phyloP scores from a whole-genome alignment of 805 yeast species.

The Saitoella complicata region DNA sequence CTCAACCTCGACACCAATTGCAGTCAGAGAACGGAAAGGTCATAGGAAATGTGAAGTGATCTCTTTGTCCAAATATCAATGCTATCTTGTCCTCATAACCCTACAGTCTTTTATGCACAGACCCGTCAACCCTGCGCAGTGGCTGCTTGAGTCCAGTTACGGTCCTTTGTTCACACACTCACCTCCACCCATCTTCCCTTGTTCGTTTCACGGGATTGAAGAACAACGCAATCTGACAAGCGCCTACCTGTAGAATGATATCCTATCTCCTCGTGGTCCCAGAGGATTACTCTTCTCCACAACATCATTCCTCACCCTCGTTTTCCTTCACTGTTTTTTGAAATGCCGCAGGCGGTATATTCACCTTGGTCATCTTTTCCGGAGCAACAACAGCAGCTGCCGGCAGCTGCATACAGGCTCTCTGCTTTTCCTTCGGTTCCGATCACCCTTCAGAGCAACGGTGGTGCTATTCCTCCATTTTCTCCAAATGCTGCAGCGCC shows the following conservation, averaged over 20 bases:
- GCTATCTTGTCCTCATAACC: no score
- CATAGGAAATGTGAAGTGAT: no score
- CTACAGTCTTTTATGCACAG: no score
- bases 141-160: background rate
- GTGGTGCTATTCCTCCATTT: constrained; percentile 10
- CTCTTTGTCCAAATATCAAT: no score
- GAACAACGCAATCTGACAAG: constrained; percentile 2
- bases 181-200: background rate
- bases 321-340: background rate
- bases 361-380: no score
- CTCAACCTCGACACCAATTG: no score
- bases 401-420: background rate
- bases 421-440: background rate
- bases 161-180: background rate
- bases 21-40: no score
- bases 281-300: background rate
- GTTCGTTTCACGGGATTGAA: background rate
- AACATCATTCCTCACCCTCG: background rate
- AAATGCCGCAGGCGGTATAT: background rate
- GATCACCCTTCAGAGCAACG: constrained; percentile 1
- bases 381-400: no score
- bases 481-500: constrained; percentile 7
- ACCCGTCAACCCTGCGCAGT: no score
- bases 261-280: background rate
- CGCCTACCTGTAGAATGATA: constrained; percentile 4